phyloP scores from a whole-genome alignment of 805 yeast species.

The Dipodascus geniculatus region DNA sequence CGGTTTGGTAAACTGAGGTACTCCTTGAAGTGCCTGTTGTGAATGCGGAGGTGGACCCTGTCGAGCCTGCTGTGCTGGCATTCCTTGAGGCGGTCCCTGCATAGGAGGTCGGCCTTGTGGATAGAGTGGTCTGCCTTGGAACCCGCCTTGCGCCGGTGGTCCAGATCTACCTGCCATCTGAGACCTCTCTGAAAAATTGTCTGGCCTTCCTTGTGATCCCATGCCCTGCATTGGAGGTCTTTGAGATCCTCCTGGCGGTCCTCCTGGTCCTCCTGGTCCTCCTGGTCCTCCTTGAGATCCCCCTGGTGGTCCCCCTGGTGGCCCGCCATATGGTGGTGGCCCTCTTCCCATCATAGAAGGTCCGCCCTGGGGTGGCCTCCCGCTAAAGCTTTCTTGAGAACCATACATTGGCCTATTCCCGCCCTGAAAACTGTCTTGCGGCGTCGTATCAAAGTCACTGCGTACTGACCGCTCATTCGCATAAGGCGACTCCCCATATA shows the following conservation, averaged over 20 bases:
- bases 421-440: conserved; percentile 3
- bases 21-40: neutral
- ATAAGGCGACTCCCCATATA: neutral
- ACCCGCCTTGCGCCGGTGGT: neutral
- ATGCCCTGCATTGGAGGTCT: conserved; percentile 1
- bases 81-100: neutral
- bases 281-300: neutral
- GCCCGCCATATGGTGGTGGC: no score
- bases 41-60: neutral
- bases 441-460: neutral
- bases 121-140: neutral
- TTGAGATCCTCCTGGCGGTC: neutral
- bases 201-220: neutral
- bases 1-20: neutral
- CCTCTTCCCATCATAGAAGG: no score
- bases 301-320: neutral
- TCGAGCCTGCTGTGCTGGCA: neutral
- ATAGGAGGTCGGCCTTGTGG: neutral
- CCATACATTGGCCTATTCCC: neutral
- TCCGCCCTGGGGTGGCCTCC: no score
- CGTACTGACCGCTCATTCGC: neutral
- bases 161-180: neutral
- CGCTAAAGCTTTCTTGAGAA: neutral
- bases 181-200: neutral
- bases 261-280: conserved; percentile 3